These are phyloP conservation scores for Candolleomyces eurysporus DNA, from an alignment of 768 basidiomycete genomes.

Conservation along the genomic window DNA sequence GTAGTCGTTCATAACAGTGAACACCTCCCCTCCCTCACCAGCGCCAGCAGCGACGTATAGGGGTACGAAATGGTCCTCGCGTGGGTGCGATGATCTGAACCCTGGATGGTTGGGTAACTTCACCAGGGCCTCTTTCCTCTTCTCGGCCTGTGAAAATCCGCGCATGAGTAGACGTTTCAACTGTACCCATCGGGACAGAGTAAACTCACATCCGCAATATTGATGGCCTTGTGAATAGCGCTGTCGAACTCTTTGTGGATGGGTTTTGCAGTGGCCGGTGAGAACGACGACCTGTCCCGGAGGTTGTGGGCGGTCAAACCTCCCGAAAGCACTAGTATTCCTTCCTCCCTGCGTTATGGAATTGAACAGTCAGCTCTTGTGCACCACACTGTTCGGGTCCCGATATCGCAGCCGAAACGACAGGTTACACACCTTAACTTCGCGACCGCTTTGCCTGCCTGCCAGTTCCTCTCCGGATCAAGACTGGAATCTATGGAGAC, in stretches of 20 bases:
- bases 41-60: slow-evolving; percentile 77
- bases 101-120: slow-evolving; percentile 54
- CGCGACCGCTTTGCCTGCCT: slow-evolving; percentile 57
- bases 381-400: background rate
- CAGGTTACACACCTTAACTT: slow-evolving; percentile 46
- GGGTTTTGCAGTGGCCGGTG: slow-evolving; percentile 45
- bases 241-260: slow-evolving; percentile 55
- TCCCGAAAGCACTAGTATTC: slow-evolving; percentile 67
- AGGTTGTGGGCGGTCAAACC: slow-evolving; percentile 71
- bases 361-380: background rate
- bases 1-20: slow-evolving; percentile 50
- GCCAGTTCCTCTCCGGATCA: slow-evolving; percentile 62
- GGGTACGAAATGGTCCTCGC: slow-evolving; percentile 81
- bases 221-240: slow-evolving; percentile 57
- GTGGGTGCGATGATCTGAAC: slow-evolving; percentile 69
- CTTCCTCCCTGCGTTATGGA: slow-evolving; percentile 48
- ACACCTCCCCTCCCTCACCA: slow-evolving; percentile 52
- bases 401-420: background rate
- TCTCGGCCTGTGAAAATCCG: slow-evolving; percentile 34
- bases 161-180: background rate
- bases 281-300: slow-evolving; percentile 48
- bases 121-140: slow-evolving; percentile 55
- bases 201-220: slow-evolving; percentile 44
- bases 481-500: slow-evolving; percentile 63
- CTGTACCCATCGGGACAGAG: background rate